phyloP scores from a whole-genome alignment of 495 filamentous ascomycete species.

The Gamarada debralockiae region DNA sequence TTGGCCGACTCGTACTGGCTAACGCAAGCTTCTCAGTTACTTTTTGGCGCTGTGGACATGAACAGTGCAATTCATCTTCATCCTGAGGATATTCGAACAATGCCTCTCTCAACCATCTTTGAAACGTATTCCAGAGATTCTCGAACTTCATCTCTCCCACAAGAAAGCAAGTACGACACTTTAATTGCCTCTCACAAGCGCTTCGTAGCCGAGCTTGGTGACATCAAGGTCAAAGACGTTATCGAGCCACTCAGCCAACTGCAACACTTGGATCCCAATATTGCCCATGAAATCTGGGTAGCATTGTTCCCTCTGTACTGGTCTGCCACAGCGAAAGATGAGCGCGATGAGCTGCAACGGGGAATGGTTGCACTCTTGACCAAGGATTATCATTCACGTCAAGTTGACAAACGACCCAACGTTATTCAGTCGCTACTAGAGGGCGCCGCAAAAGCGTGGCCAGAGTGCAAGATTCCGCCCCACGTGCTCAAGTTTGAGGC shows the following conservation, averaged over 20 bases:
- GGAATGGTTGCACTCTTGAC: conserved; percentile 82
- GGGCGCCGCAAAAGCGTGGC: conserved; percentile 74
- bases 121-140: conserved; percentile 65
- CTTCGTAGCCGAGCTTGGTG: conserved; percentile 79
- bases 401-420: conserved; percentile 90
- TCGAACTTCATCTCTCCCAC: conserved; percentile 66
- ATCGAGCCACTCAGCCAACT: conserved; percentile 91
- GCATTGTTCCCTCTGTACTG: conserved; percentile 88
- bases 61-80: conserved; percentile 70
- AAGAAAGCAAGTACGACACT: conserved; percentile 75
- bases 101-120: conserved; percentile 66
- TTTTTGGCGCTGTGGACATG: conserved; percentile 89
- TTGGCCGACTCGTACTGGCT: conserved; percentile 95
- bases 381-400: conserved; percentile 90
- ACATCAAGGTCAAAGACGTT: conserved; percentile 80
- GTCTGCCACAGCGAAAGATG: conserved; percentile 82
- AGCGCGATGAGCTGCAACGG: conserved; percentile 85
- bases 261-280: conserved; percentile 78
- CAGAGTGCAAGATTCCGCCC: conserved; percentile 85
- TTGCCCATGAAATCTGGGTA: conserved; percentile 87
- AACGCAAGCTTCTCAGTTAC: conserved; percentile 84
- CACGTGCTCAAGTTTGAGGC: conserved; percentile 94
- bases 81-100: conserved; percentile 74
- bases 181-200: conserved; percentile 73
- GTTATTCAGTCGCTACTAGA: conserved; percentile 88